Evolutionary conservation across 352 stramenopile species (phyloP), one percentile per base, ranked within the genome.

Genomic region (Globisporangium nagaii): DNA sequence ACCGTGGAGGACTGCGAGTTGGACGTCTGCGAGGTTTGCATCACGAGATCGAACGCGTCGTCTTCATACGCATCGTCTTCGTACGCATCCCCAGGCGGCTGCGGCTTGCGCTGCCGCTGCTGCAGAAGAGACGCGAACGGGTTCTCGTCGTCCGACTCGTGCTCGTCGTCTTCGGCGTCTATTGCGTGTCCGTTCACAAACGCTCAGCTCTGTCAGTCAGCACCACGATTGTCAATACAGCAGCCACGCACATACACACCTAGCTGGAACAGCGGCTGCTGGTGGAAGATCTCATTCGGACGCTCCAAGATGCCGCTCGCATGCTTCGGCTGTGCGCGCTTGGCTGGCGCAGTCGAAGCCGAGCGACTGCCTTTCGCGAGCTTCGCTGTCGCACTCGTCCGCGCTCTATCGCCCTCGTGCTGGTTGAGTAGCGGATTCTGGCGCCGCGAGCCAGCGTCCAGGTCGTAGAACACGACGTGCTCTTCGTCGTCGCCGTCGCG

Each of bases 101-200:
- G 10, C 6, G 20, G 32, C 36, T 63, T 25, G 24, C 39, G 30
- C 13, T 47, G 54, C 24, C 52, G 55, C 30, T 56, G 61, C 32
- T 79, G 64, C 20, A 90, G 35, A 17, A 90, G 54, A 15, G 73
- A 79, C 24, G 75, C 79, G 53, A 90, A 90, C 22, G 79, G 79
- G 53, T 90, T 88, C 47, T 70, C 66, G 9, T 73, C 56, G 2
- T 68, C 49, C n/a, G 53, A 51, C 7, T 62, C 56, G 1, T 63
- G 42, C n/a, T 65, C 66, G 56, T 70, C 68, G 24, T 62, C 56
- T 19, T 48, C 72, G 9, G 62, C 68, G 15, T 43, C 31, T 28
- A 43, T 45, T 15, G 10, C 28, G 13, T 47, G 36, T 20, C 25
- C 22, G 6, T 46, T 1, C 25, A 60, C 11, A 53, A 30, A 30